These are phyloP conservation scores for Babesia ovis DNA, from an alignment of 169 alveolate species.

Conservation along the genomic window DNA sequence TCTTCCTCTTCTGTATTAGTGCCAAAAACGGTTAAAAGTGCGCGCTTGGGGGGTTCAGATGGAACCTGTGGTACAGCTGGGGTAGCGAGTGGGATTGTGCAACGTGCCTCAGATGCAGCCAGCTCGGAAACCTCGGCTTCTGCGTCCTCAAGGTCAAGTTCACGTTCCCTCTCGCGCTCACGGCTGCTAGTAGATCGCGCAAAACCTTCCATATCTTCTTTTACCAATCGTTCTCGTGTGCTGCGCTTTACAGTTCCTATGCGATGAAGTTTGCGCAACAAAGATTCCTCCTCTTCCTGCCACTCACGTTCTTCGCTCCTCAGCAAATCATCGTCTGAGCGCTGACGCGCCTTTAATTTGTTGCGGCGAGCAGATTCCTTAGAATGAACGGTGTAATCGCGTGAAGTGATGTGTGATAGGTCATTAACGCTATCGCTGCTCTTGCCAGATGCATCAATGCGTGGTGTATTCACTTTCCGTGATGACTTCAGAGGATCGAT, in stretches of 20 bases:
- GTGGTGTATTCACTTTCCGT: not conserved
- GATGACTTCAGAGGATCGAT: not conserved
- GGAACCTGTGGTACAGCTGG: slow-evolving; percentile 24
- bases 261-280: slow-evolving; percentile 47
- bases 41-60: slow-evolving; percentile 17
- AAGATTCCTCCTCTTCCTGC: slow-evolving; percentile 71
- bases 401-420: slow-evolving; percentile 5
- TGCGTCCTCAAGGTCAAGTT: slow-evolving; percentile 47
- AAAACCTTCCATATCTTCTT: slow-evolving; percentile 51
- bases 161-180: slow-evolving; percentile 42
- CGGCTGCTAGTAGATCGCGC: slow-evolving; percentile 26
- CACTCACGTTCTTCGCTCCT: slow-evolving; percentile 68
- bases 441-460: slow-evolving; percentile 16
- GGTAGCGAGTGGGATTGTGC: slow-evolving; percentile 37
- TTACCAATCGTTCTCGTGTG: slow-evolving; percentile 43
- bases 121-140: slow-evolving; percentile 38
- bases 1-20: slow-evolving; percentile 55
- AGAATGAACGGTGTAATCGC: slow-evolving; percentile 67
- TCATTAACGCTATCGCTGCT: slow-evolving; percentile 11
- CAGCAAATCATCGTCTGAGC: slow-evolving; percentile 60
- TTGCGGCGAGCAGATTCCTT: slow-evolving; percentile 68
- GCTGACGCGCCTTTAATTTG: slow-evolving; percentile 53
- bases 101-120: slow-evolving; percentile 13
- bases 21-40: slow-evolving; percentile 37
- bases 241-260: slow-evolving; percentile 47